Conservation (phyloP, 306 rosid species). For the Myrica gale region DNA sequence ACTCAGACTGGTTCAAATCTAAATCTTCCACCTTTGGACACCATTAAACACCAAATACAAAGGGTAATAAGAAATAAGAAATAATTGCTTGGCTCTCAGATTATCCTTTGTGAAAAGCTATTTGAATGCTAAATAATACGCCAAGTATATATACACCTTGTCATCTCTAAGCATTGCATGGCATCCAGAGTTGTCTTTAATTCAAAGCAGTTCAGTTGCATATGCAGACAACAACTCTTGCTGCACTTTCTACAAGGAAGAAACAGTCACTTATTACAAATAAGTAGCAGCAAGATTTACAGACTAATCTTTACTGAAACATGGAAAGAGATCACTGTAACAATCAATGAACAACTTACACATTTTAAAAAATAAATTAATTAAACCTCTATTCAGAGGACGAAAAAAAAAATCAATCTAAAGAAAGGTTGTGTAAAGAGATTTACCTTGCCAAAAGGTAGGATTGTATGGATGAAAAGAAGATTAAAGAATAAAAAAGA, state of each 20-base stretch:
- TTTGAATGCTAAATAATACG: not conserved
- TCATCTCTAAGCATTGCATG: slow-evolving; percentile 88
- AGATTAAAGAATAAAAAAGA: not conserved
- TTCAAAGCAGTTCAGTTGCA: slow-evolving; percentile 84
- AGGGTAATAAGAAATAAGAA: slow-evolving; percentile 13
- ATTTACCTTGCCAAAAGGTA: not conserved
- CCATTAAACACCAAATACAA: slow-evolving; percentile 7
- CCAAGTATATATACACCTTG: slow-evolving; percentile 48
- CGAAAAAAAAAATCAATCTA: not conserved
- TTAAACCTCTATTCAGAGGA: not conserved
- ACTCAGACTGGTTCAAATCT: not conserved
- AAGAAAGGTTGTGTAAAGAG: too few relatives aligned
- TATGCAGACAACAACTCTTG: slow-evolving; percentile 65
- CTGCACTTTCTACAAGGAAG: slow-evolving; percentile 60
- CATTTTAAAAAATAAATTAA: not conserved
- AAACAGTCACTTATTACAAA: slow-evolving; percentile 3
- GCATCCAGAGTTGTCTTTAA: slow-evolving; percentile 81
- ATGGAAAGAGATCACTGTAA: not conserved
- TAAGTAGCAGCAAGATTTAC: not conserved
- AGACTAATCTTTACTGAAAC: not conserved
- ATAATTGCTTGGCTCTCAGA: slow-evolving; percentile 1
- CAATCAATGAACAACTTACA: not conserved
- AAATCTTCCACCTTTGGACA: slow-evolving; percentile 69
- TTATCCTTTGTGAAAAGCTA: not conserved
- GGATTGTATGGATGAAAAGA: not conserved